phyloP scores from a whole-genome alignment of 1,284 basidiomycete genomes.

The Inonotus obliquus region DNA sequence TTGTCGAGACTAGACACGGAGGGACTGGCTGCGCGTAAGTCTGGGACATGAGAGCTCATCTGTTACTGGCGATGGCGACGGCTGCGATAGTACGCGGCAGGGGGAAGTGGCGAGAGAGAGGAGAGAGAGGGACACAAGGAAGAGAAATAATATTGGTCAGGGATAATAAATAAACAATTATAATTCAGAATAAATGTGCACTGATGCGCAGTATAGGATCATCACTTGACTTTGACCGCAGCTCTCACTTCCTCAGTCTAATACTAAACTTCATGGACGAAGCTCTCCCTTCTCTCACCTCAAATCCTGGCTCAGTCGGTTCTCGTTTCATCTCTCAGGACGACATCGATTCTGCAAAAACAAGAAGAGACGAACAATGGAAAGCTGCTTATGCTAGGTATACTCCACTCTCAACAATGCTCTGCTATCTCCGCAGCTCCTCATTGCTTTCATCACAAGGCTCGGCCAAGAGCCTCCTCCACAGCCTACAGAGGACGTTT shows the following conservation, averaged over 20 bases:
- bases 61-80: neutral
- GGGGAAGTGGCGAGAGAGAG: neutral
- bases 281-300: constrained; percentile 59
- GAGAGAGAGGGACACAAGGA: neutral
- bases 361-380: constrained; percentile 82
- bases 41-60: constrained; percentile 19
- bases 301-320: constrained; percentile 51
- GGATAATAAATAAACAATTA: neutral
- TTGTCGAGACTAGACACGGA: constrained; percentile 39
- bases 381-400: constrained; percentile 88
- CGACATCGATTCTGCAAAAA: constrained; percentile 76
- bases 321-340: constrained; percentile 76
- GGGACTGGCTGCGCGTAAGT: constrained; percentile 25
- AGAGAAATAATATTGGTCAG: neutral
- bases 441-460: constrained; percentile 33
- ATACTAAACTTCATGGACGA: constrained; percentile 31
- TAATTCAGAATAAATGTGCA: neutral
- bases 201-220: neutral
- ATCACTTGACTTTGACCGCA: neutral
- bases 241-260: neutral
- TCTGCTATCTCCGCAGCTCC: constrained; percentile 3
- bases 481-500: constrained; percentile 66
- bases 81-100: neutral
- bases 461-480: constrained; percentile 87
- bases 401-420: constrained; percentile 17